Conservation (phyloP, 495 filamentous ascomycete species). For the Penicillium riverlandense region DNA sequence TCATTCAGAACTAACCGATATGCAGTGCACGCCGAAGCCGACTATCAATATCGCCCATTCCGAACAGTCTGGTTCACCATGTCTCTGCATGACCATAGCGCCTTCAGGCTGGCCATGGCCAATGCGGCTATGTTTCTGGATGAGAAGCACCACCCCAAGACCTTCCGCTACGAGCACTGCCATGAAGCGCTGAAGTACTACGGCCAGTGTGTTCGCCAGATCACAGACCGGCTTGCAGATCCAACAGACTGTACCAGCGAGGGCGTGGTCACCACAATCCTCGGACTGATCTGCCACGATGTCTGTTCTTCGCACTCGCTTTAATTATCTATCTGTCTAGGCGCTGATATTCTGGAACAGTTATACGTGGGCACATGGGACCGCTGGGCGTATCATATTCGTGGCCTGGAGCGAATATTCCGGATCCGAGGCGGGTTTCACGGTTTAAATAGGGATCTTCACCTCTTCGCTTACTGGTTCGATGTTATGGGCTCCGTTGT, state of each 20-base stretch:
- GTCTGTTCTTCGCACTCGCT: background rate
- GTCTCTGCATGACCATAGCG: slow-evolving; percentile 13
- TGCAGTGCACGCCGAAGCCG: slow-evolving; percentile 14
- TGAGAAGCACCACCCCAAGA: slow-evolving; percentile 4
- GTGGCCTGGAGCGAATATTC: slow-evolving; percentile 9
- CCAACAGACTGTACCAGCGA: slow-evolving; percentile 5
- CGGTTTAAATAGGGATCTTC: slow-evolving; percentile 2
- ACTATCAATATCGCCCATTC: slow-evolving; percentile 15
- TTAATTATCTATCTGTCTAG: background rate
- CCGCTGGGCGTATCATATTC: slow-evolving; percentile 13
- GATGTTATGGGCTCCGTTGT: slow-evolving; percentile 3
- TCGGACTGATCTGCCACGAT: slow-evolving; percentile 14
- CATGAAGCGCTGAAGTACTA: slow-evolving; percentile 10
- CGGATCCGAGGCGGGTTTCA: slow-evolving; percentile 13
- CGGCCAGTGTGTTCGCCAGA: slow-evolving; percentile 2
- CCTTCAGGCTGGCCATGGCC: slow-evolving; percentile 14
- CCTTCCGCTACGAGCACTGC: slow-evolving; percentile 10
- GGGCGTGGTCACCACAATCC: slow-evolving; percentile 8
- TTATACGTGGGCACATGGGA: slow-evolving; percentile 11
- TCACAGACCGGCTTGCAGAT: slow-evolving; percentile 7
- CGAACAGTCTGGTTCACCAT: slow-evolving; percentile 17
- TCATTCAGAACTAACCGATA: background rate
- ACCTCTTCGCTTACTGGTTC: slow-evolving; percentile 2
- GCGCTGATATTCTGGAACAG: background rate
- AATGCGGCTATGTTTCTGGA: slow-evolving; percentile 20